Evolutionary conservation across 2,329 filamentous ascomycete species (phyloP), one percentile per base, ranked within the genome.

Genomic region (Aspergillus calidoustus): DNA sequence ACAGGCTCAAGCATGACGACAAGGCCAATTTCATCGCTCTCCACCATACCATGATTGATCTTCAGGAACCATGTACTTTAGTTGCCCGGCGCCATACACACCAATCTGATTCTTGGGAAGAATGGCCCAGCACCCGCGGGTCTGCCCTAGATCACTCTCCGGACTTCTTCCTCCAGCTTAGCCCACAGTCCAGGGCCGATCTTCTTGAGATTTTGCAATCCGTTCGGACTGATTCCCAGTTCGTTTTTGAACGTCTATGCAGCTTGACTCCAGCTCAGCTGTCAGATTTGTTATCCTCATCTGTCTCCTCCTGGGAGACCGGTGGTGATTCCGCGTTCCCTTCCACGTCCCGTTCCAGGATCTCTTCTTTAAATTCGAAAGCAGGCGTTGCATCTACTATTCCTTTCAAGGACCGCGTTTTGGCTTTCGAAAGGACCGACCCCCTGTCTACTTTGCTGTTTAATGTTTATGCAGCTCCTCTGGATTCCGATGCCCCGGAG

Each of bases 351-450:
- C 80, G 79, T 62, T 81, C 78, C 65, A 83, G 82, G 69, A 80
- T 70, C 66, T 72, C 80, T 79, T 69, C 80, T 79, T 66, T 82
- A 68, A 81, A 80, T 74, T 73, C 75, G 74, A 80, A 81, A 66
- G 82, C 81, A 66, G 76, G 71, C 70, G 74, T 77, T 59, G 77
- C 80, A 53, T 78, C 81, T 67, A 75, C 79, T 66, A 81, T 85
- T 64, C 88, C 83, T 66, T 88, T 91, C 63, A 89, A 96, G 70
- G 92, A 96, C 76, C 89, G 91, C 71, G 86, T 95, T 64, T 82
- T 96, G 70, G 93, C 91, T 55, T 96, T 97, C 74, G 92, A 97
- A 78, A 86, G 93, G 70, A 91, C 93, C 72, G 92, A 96, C 75
- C 90, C 93, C 9, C 82, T 97, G 54, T 93, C 92, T 64, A 89